These are phyloP conservation scores for Nakazawaea pomicola DNA, from an alignment of 805 yeast species.

Conservation along the genomic window DNA sequence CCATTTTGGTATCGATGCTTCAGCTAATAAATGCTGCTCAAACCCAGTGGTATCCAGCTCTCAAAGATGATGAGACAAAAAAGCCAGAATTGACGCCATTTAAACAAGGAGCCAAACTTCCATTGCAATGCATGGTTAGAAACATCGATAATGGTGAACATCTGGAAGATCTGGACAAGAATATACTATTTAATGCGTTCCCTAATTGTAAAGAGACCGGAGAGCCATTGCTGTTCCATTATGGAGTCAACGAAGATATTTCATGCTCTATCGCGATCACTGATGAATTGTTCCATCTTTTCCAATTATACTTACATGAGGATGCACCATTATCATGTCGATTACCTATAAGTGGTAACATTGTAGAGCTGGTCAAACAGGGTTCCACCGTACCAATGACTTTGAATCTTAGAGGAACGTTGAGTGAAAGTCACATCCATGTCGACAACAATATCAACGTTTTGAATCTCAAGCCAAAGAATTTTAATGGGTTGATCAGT, in stretches of 20 bases:
- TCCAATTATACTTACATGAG: constrained; percentile 72
- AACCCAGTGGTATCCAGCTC: constrained; percentile 10
- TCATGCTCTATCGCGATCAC: constrained; percentile 58
- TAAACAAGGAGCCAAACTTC: constrained; percentile 34
- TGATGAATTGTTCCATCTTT: constrained; percentile 65
- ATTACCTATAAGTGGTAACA: constrained; percentile 43
- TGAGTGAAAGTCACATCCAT: constrained; percentile 65
- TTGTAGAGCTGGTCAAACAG: constrained; percentile 29
- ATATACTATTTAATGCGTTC: constrained; percentile 52
- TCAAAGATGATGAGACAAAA: constrained; percentile 2
- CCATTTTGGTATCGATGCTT: too few species aligned
- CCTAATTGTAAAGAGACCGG: constrained; percentile 65
- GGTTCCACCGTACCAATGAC: constrained; percentile 53
- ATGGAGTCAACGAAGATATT: constrained; percentile 44
- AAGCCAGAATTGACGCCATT: constrained; percentile 3
- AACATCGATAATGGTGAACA: constrained; percentile 77
- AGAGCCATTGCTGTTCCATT: constrained; percentile 49
- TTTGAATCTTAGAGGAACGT: constrained; percentile 60
- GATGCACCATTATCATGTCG: constrained; percentile 74
- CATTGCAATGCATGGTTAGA: constrained; percentile 58
- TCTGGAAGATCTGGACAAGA: constrained; percentile 55
- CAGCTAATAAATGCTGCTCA: not conserved
- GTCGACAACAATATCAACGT: constrained; percentile 55
- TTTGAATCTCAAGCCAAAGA: constrained; percentile 35
- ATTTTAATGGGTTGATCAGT: constrained; percentile 40